Conservation (phyloP, 345 rosid species). For the Physaria fendleri region DNA sequence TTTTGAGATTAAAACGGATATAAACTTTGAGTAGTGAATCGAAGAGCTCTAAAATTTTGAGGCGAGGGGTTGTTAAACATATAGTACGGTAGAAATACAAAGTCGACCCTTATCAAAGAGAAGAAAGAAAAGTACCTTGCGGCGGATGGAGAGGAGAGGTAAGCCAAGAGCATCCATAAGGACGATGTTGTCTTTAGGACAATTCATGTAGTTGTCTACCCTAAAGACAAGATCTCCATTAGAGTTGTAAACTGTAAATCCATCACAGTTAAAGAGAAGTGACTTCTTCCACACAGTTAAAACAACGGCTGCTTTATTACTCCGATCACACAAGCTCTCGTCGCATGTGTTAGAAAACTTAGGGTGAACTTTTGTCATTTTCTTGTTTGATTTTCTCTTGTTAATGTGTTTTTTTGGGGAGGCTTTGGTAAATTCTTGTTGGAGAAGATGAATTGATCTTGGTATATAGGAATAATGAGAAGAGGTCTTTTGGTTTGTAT, state of each 20-base stretch:
- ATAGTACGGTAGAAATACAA: no score
- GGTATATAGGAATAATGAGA: slow-evolving; percentile 8
- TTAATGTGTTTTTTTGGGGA: no score
- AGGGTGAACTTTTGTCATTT: slow-evolving; percentile 87
- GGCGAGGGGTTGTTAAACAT: no score
- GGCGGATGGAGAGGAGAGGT: slow-evolving; percentile 91
- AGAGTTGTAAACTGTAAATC: slow-evolving; percentile 79
- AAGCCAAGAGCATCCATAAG: slow-evolving; percentile 88
- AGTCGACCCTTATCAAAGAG: no score
- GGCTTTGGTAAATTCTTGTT: slow-evolving; percentile 9
- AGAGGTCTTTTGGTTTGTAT: slow-evolving; percentile 17
- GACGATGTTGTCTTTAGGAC: slow-evolving; percentile 48
- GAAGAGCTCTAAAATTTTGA: no score
- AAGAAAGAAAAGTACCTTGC: slow-evolving; percentile 51
- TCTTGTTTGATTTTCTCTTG: no score
- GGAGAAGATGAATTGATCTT: slow-evolving; percentile 19
- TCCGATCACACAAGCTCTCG: slow-evolving; percentile 5
- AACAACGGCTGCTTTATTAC: slow-evolving; percentile 28
- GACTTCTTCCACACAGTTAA: slow-evolving; percentile 96
- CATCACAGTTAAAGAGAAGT: slow-evolving; percentile 83
- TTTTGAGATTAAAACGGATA: no score
- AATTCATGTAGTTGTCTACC: slow-evolving; percentile 78
- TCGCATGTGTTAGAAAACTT: slow-evolving; percentile 21
- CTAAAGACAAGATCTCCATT: slow-evolving; percentile 70
- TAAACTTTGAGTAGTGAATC: no score